Percentiles rank a stretch among this genome's conserved stretches.
phyloP scores from a whole-genome alignment of 2,329 filamentous ascomycete species.

The Xenosphaeropsis pyriputrescens region DNA sequence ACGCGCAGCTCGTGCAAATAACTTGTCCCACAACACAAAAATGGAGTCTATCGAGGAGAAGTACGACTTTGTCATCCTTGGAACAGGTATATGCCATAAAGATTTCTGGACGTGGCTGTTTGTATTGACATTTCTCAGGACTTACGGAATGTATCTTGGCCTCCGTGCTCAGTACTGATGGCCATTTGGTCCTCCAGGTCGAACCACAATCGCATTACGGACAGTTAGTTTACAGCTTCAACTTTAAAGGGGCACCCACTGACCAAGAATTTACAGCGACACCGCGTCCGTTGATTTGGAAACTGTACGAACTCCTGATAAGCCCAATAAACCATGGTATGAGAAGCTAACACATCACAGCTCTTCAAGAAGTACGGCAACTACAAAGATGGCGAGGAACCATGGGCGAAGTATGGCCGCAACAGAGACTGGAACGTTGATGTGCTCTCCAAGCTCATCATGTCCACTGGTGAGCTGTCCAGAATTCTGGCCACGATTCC shows the following conservation, averaged over 20 bases:
- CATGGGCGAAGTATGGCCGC: constrained; percentile 96
- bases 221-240: no score
- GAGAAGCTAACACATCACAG: constrained; percentile 30
- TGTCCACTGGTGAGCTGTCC: constrained; percentile 96
- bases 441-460: constrained; percentile 93
- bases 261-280: constrained; percentile 40
- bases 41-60: constrained; percentile 99
- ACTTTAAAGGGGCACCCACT: no score
- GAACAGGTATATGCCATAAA: constrained; percentile 36
- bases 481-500: constrained; percentile 97
- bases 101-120: no score
- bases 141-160: constrained; percentile 80
- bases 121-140: constrained; percentile 35
- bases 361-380: constrained; percentile 97
- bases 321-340: no score
- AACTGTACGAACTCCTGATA: constrained; percentile 40
- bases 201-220: constrained; percentile 91
- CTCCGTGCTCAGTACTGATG: constrained; percentile 69
- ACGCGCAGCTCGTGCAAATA: no score
- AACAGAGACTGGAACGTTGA: constrained; percentile 99
- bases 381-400: constrained; percentile 63
- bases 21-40: no score
- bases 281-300: constrained; percentile 95
- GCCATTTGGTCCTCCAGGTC: constrained; percentile 97
- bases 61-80: constrained; percentile 97